Percentiles rank a stretch among this genome's conserved stretches.
Conservation (phyloP, 208 protist genomes). For the Naegleria fowleri region DNA sequence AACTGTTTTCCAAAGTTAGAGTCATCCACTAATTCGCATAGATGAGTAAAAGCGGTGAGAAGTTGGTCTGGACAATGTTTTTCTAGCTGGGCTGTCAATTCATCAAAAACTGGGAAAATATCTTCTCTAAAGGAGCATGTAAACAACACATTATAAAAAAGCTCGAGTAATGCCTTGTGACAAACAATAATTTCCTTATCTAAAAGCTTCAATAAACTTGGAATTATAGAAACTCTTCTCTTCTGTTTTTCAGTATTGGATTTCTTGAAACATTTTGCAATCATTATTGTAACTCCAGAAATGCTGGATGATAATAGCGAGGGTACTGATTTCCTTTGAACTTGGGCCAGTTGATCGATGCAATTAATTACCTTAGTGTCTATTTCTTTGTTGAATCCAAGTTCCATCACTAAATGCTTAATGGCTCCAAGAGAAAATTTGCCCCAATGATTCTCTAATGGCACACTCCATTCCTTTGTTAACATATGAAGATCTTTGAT, state of each 20-base stretch:
- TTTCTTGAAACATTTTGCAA: neutral
- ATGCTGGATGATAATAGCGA: neutral
- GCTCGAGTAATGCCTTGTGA: neutral
- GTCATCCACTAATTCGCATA: neutral
- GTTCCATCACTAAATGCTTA: neutral
- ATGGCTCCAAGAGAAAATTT: neutral
- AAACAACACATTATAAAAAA: neutral
- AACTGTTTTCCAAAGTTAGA: neutral
- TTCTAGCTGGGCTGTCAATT: neutral
- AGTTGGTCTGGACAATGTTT: neutral
- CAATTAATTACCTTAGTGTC: neutral
- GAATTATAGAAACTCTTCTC: neutral
- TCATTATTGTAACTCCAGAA: neutral
- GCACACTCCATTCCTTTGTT: neutral
- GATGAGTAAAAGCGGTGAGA: neutral
- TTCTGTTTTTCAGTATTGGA: neutral
- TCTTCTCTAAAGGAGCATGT: neutral
- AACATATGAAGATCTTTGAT: neutral
- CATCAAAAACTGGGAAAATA: neutral
- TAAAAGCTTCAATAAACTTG: neutral
- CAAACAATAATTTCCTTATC: neutral
- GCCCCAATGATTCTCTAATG: neutral
- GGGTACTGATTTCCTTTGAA: neutral
- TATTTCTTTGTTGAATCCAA: neutral
- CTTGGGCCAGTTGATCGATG: neutral